These are phyloP conservation scores for Solanum virginianum DNA, from an alignment of 257 asterid species.

Conservation along the genomic window DNA sequence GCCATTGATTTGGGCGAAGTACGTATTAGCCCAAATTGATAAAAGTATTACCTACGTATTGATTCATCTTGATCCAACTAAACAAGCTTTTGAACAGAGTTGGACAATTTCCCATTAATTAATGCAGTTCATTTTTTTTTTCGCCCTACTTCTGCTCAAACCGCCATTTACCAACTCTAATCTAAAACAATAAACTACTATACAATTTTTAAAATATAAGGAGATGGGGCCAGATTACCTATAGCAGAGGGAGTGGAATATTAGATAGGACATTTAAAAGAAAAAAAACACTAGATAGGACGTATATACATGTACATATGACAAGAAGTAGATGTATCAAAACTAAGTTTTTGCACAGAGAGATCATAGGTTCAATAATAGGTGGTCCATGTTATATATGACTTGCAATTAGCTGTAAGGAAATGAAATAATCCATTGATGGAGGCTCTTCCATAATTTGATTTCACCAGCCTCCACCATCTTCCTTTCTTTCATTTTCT, in stretches of 20 bases:
- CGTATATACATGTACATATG: not conserved
- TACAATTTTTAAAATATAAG: not conserved
- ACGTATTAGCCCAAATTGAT: too few species aligned
- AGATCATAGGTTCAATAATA: not conserved
- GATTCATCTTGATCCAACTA: too few species aligned
- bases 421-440: conserved; percentile 10
- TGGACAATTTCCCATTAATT: not conserved
- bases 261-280: too few species aligned
- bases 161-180: not conserved
- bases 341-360: not conserved
- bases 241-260: not conserved
- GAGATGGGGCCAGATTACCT: not conserved
- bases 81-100: not conserved
- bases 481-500: not conserved
- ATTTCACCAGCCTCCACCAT: not conserved
- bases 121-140: not conserved
- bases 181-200: not conserved
- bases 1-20: too few species aligned
- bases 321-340: not conserved
- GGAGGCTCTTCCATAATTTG: not conserved
- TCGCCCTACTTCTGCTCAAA: not conserved
- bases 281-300: too few species aligned
- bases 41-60: too few species aligned
- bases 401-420: conserved; percentile 49
- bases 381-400: conserved; percentile 55